A percentile compares a stretch with the other conserved stretches of the same genome.
Conservation (phyloP, 2,329 filamentous ascomycete genomes). For the Aureobasidium sp. region DNA sequence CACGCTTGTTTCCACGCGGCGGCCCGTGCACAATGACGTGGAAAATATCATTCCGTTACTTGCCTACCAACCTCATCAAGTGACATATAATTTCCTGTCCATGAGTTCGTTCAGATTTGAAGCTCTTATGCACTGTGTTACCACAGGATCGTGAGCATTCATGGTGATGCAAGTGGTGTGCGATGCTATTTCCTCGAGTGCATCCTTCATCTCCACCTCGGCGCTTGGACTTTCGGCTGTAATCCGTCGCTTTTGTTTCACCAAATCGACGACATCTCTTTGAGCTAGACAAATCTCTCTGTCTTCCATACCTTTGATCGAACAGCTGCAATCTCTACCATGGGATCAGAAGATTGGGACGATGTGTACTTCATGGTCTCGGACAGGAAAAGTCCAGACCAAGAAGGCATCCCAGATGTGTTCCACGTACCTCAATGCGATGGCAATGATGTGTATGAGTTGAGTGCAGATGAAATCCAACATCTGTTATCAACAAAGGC, state of each 20-base stretch:
- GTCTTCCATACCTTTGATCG: background rate
- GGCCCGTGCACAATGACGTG: slow-evolving; percentile 1
- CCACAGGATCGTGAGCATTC: background rate
- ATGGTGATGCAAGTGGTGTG: background rate
- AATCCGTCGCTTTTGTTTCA: background rate
- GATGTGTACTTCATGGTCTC: slow-evolving; percentile 5
- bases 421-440: slow-evolving; percentile 8
- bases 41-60: background rate
- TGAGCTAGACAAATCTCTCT: background rate
- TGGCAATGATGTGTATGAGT: slow-evolving; percentile 6
- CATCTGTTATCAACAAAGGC: background rate
- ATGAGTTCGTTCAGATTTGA: no score
- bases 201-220: background rate
- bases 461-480: slow-evolving; percentile 9
- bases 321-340: background rate
- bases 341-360: background rate
- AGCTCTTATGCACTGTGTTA: background rate
- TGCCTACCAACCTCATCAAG: background rate
- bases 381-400: background rate
- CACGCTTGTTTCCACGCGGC: background rate
- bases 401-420: slow-evolving; percentile 1
- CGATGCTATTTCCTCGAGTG: background rate
- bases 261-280: background rate
- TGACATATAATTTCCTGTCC: background rate
- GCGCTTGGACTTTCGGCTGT: background rate